Evolutionary conservation across 1,139 yeast genomes (phyloP).

Genomic region (Scheffersomyces cryptocercus): DNA sequence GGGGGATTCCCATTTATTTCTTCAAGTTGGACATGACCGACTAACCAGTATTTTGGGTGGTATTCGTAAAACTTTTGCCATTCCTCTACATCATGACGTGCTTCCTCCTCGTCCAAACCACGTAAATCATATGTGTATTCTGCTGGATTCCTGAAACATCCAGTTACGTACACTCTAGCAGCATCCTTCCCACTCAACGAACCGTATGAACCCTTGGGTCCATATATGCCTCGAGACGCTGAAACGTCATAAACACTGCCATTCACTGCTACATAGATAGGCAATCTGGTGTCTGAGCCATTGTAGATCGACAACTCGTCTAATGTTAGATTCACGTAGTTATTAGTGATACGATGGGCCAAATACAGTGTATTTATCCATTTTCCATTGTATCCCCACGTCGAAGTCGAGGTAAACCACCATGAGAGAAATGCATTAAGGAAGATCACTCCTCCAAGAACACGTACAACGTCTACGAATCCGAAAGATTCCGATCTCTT

Average conservation of each 20-base stretch:
- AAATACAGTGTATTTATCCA: constrained; percentile 49
- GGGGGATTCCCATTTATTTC: constrained; percentile 38
- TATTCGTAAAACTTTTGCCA: constrained; percentile 59
- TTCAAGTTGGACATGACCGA: constrained; percentile 54
- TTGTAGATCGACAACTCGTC: constrained; percentile 51
- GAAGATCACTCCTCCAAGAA: constrained; percentile 48
- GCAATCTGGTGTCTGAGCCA: constrained; percentile 52
- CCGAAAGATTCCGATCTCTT: constrained; percentile 15
- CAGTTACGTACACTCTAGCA: constrained; percentile 76
- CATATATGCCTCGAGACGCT: constrained; percentile 55
- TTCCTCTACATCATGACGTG: constrained; percentile 23
- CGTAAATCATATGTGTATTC: constrained; percentile 70
- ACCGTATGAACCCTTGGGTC: constrained; percentile 63
- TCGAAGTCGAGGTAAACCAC: constrained; percentile 47
- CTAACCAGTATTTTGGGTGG: constrained; percentile 60
- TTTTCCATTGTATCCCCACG: constrained; percentile 59
- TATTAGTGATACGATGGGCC: constrained; percentile 21
- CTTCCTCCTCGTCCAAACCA: constrained; percentile 49
- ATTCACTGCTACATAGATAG: constrained; percentile 64
- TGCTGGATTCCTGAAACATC: constrained; percentile 61
- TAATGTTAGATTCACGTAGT: constrained; percentile 38
- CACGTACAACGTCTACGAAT: constrained; percentile 42
- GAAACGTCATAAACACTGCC: constrained; percentile 75
- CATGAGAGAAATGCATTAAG: constrained; percentile 52
- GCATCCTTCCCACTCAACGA: constrained; percentile 69